A percentile compares a stretch with the other conserved stretches of the same genome.
Evolutionary conservation across 2,329 filamentous ascomycete species (phyloP).

Genomic region (Pezicula neosporulosa): DNA sequence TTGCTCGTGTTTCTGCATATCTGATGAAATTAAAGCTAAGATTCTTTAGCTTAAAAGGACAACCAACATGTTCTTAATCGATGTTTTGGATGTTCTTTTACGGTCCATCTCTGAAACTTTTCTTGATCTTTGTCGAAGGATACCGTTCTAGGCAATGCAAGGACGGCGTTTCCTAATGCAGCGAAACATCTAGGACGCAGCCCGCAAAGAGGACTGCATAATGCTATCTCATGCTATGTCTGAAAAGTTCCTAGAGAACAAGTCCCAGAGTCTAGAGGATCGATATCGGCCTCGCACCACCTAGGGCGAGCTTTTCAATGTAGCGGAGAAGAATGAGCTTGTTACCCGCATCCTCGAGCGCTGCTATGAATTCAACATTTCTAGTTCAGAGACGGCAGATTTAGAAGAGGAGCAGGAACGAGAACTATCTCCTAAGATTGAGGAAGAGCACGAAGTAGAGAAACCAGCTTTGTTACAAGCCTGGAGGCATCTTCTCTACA

Average conservation of each 20-base stretch:
- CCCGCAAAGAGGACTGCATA: too few relatives aligned
- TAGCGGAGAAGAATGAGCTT: not conserved
- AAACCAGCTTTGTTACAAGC: conserved; percentile 39
- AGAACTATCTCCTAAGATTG: conserved; percentile 61
- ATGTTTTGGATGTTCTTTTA: too few relatives aligned
- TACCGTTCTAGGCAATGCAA: too few relatives aligned
- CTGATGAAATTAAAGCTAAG: conserved; percentile 53
- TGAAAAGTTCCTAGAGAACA: too few relatives aligned
- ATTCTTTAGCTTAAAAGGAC: conserved; percentile 34
- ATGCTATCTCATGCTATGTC: too few relatives aligned
- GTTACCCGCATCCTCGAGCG: conserved; percentile 27
- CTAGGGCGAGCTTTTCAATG: too few relatives aligned
- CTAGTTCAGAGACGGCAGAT: conserved; percentile 29
- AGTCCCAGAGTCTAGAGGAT: too few relatives aligned
- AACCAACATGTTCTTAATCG: conserved; percentile 28
- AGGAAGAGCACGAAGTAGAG: conserved; percentile 55
- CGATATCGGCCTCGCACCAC: too few relatives aligned
- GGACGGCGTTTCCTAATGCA: too few relatives aligned
- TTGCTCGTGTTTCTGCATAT: conserved; percentile 58
- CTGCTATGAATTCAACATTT: conserved; percentile 33
- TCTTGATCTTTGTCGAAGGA: too few relatives aligned
- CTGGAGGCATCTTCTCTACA: conserved; percentile 37
- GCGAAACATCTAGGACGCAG: too few relatives aligned
- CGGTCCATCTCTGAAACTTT: too few relatives aligned
- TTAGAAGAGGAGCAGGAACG: conserved; percentile 67